These are phyloP conservation scores for Boletus insuetus DNA, from an alignment of 768 basidiomycete species.

Conservation along the genomic window DNA sequence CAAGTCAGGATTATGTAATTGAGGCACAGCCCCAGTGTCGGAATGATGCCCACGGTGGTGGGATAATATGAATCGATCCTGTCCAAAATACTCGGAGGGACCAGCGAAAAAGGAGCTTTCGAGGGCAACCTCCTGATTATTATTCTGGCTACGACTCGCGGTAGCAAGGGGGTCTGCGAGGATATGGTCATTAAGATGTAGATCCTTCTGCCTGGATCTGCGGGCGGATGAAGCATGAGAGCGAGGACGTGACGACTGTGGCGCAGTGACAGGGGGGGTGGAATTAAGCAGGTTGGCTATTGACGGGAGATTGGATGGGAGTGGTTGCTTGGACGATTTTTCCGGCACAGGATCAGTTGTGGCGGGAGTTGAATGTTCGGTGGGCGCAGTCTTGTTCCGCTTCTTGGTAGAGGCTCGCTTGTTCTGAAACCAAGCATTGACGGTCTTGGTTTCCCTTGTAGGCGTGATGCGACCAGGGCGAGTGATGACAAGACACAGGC, in stretches of 20 bases:
- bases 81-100: conserved; percentile 28
- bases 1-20: conserved; percentile 41
- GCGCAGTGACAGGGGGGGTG: conserved; percentile 23
- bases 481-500: conserved; percentile 7
- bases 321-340: conserved; percentile 27
- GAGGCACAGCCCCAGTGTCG: conserved; percentile 22
- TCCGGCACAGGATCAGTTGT: conserved; percentile 20
- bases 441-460: conserved; percentile 77
- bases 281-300: conserved; percentile 43
- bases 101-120: conserved; percentile 34
- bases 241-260: conserved; percentile 26
- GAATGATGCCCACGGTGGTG: conserved; percentile 32
- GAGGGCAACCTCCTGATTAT: conserved; percentile 18
- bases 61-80: conserved; percentile 33
- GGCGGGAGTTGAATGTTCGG: conserved; percentile 33
- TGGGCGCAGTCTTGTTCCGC: conserved; percentile 43
- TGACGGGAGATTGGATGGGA: conserved; percentile 31
- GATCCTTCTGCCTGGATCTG: conserved; percentile 32
- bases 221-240: conserved; percentile 25
- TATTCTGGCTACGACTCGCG: conserved; percentile 3
- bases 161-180: conserved; percentile 21
- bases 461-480: conserved; percentile 6
- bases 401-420: conserved; percentile 84
- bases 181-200: conserved; percentile 28
- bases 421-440: conserved; percentile 87